Evolutionary conservation across 2,329 filamentous ascomycete species (phyloP), one percentile per base, ranked within the genome.

Genomic region (Botrytis sinoallii): DNA sequence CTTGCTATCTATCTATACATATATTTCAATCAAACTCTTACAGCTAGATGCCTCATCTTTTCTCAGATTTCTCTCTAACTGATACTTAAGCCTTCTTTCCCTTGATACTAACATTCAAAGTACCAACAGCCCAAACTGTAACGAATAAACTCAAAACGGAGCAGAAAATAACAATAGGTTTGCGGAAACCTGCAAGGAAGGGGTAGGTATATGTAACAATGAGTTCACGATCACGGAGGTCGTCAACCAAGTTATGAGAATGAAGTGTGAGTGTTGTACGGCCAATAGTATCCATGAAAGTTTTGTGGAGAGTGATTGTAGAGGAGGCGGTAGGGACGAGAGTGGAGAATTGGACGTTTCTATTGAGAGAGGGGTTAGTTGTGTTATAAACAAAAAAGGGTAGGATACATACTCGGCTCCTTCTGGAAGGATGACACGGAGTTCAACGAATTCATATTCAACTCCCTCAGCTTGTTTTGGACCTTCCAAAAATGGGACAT

Each of bases 231-330:
- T 95, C 94, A 71, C 95, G 89, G 80, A 95, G 89, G 78, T 98
- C 96, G 79, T 99, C 96, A 1, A 97, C 93, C 70, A 98, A 85
- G 82, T 98, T 98, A 78, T 90, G 87, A 12, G 94, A 93, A 75
- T 91, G 92, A 79, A 99, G 87, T 69, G 88, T 91, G 75, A 99
- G 86, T 0, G 91, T 88, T 0, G 95, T 97, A 76, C 96, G 93
- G 75, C 96, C 96, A 46, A 95, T 80, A 0, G 96, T 98, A 83
- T 99, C 96, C 84, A 99, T 92, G 84, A 94, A 99, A 0, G 95
- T 98, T 83, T 91, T 91, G 84, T 96, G 89, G n/a, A 91, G 84
- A 76, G 87, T 88, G 29, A 90, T 82, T 2, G 82, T 82, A 40
- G 89, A 88, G 67, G 87, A 86, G 67, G 89, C 85, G 73, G 96